phyloP scores from a whole-genome alignment of 305 asterid species.

The Solanum hybrid region DNA sequence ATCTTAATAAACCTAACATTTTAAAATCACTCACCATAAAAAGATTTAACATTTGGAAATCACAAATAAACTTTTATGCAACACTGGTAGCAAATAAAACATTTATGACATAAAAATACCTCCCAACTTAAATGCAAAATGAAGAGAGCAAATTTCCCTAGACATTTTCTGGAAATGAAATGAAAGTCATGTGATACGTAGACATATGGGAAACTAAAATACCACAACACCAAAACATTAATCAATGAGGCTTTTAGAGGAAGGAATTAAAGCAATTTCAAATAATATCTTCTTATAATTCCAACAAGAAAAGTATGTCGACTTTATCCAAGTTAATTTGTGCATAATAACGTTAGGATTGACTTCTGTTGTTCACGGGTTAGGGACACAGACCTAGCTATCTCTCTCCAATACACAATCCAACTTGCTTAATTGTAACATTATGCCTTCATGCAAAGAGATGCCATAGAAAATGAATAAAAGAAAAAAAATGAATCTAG shows the following conservation, averaged over 20 bases:
- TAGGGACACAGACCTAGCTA: background rate
- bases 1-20: background rate
- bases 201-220: background rate
- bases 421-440: background rate
- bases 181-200: background rate
- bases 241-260: background rate
- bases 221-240: background rate
- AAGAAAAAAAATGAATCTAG: background rate
- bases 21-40: background rate
- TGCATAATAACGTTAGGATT: background rate
- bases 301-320: background rate
- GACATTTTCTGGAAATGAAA: background rate
- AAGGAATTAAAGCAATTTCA: background rate
- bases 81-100: background rate
- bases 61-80: background rate
- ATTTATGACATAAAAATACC: background rate
- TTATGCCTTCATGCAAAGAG: background rate
- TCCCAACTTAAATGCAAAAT: background rate
- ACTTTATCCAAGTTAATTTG: background rate
- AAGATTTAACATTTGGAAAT: background rate
- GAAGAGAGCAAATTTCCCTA: background rate
- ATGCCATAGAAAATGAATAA: background rate
- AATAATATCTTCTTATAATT: background rate
- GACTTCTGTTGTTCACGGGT: background rate
- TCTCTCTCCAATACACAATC: constrained; percentile 1